Percentiles rank a stretch among this genome's conserved stretches.
These are phyloP conservation scores for Candida palmyrensis DNA, from an alignment of 805 yeast species.

Conservation along the genomic window DNA sequence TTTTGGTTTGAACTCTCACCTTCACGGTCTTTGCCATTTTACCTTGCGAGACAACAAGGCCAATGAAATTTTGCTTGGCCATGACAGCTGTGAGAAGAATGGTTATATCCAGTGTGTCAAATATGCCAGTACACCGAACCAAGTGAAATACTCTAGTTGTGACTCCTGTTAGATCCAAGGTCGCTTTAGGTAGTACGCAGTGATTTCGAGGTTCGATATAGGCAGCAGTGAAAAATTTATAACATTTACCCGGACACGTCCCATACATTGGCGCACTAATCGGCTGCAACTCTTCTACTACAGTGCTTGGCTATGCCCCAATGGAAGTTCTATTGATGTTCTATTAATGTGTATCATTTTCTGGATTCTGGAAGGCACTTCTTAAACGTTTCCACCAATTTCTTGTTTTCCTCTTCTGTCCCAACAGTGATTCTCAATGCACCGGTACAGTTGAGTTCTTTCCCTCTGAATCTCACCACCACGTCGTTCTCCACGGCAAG, in stretches of 20 bases:
- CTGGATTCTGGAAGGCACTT: conserved; percentile 17
- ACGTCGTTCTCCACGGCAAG: conserved; percentile 72
- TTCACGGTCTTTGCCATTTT: conserved; percentile 94
- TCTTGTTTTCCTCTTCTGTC: conserved; percentile 65
- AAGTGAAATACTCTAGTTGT: too few species aligned
- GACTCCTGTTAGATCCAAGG: too few species aligned
- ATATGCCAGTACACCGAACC: too few species aligned
- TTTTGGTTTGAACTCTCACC: conserved; percentile 78
- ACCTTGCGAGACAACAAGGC: conserved; percentile 93
- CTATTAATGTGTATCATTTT: too few species aligned
- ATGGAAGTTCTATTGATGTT: too few species aligned
- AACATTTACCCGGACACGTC: conserved; percentile 1
- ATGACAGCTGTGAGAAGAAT: conserved; percentile 25
- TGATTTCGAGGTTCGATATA: too few species aligned
- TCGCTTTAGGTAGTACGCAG: too few species aligned
- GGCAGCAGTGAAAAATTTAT: neutral
- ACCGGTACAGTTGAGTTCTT: conserved; percentile 84
- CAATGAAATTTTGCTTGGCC: conserved; percentile 89
- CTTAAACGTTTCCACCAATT: conserved; percentile 47
- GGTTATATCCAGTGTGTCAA: neutral
- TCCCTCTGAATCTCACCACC: conserved; percentile 89
- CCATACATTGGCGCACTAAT: too few species aligned
- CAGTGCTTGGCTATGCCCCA: too few species aligned
- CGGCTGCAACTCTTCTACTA: too few species aligned
- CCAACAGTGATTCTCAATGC: conserved; percentile 87